Base-by-base conservation (phyloP, 106 monocot species). In the Allium sativum region DNA sequence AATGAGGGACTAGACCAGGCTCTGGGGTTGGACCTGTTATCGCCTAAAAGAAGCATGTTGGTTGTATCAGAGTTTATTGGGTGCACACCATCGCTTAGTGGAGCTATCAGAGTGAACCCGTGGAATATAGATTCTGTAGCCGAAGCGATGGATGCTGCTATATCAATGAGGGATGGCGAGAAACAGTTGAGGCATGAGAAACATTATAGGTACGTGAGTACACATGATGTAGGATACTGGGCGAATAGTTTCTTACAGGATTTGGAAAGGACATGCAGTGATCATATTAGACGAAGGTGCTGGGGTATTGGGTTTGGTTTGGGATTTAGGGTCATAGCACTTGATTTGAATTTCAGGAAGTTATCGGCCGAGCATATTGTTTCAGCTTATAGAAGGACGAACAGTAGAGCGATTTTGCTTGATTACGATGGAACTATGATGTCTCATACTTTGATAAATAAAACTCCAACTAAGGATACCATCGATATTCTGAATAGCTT, bases 391-490 rank as follows among this genome's bases (percentile, higher is more conserved):
- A 76, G 65, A 60, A 81, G 76, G 44, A 81, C 76, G 20, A 81
- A 72, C 53, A 76, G 68, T 43, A 51, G 81, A 22, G 76, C 76
- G 1, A 80, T 81, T 59, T 53, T 81, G 0, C 65, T 81, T 18
- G 81, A 81, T 59, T 81, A 81, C 69, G 81, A 81, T 61, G 76
- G 81, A 8, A 72, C 81, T 9, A 76, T 81, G 58, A 81, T 81
- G 76, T 58, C 75, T 43, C 75, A 69, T n/a, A 71, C 76, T 48
- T 76, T 68, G 12, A 76, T 81, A 40, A 72, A 72, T 63, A 81
- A 81, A 41, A 72, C 45, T 6, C 81, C 81, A 3, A 68, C 13
- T 61, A 40, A 64, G 46, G 81, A 75, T 47, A 64, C 72, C 53
- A 72, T 81, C 4, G 9, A 12, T 53, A 72, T 81, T 10, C 50